phyloP scores from a whole-genome alignment of 768 basidiomycete species.

The Lactarius indigo region DNA sequence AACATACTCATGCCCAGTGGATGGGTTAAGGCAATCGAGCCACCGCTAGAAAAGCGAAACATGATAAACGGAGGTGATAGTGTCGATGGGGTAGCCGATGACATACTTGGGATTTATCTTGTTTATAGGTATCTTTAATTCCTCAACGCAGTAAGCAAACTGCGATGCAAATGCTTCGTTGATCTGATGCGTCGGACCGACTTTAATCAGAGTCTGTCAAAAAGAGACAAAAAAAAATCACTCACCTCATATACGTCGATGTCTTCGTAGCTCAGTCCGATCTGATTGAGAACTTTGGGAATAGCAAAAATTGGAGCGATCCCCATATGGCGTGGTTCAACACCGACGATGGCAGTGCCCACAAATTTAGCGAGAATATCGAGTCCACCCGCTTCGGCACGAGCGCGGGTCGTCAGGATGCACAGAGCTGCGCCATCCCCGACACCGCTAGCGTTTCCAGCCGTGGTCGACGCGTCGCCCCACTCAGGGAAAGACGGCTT shows the following conservation, averaged over 20 bases:
- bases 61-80: background rate
- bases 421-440: constrained; percentile 91
- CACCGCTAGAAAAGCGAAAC: constrained; percentile 51
- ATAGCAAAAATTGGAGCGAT: constrained; percentile 70
- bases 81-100: constrained; percentile 5
- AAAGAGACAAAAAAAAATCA: constrained; percentile 4
- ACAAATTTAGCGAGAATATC: constrained; percentile 83
- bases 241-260: constrained; percentile 72
- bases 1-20: constrained; percentile 79
- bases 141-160: constrained; percentile 87
- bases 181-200: constrained; percentile 44
- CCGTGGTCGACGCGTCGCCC: constrained; percentile 68
- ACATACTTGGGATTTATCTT: constrained; percentile 85
- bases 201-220: background rate
- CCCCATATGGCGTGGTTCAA: constrained; percentile 77
- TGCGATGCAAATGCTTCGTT: constrained; percentile 93
- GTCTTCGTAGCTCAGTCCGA: constrained; percentile 65
- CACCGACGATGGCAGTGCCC: constrained; percentile 72
- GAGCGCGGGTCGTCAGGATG: constrained; percentile 74
- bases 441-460: constrained; percentile 83
- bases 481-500: constrained; percentile 87
- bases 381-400: constrained; percentile 74
- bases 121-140: constrained; percentile 68
- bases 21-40: constrained; percentile 80
- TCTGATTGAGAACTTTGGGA: constrained; percentile 59